Evolutionary conservation across 164 flowering plant species (phyloP), one percentile per base, ranked within the genome.

Genomic region (Vitis vinifera): DNA sequence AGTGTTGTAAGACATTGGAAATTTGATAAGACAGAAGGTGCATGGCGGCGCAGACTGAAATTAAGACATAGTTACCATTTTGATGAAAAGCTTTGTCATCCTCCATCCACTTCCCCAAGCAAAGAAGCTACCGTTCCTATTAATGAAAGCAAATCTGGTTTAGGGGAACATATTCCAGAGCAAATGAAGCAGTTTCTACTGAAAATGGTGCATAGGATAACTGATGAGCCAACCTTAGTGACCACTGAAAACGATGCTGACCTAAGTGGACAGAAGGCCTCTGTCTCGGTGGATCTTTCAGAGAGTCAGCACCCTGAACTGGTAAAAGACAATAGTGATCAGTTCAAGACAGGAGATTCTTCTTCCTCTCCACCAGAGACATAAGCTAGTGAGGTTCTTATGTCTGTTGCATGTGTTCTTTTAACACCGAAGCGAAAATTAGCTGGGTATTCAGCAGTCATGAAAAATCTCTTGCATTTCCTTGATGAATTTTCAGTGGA

Each of bases 381-480:
- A 65, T 97, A 93, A 77, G 71, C 75, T 69, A 85, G 86, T 70
- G 97, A 93, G 97, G 97, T 92, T 75, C 89, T 96, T 62, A 55
- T 79, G 71, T 86, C 91, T 51, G 73, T 87, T 70, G 87, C 89
- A 49, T 91, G 99, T 77, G 86, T 96, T 47, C 91, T 96, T 65
- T 94, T 96, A 51, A 85, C 93, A 66, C 92, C 97, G 53, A 96
- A 91, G 81, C 86, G 94, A 79, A 96, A 93, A 81, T 55, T 93
- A 67, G 97, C 91, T 67, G 99, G 99, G 68, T 83, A 75, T 61
- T 77, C 93, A 76, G 97, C 97, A 69, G 85, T 96, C 68, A 87
- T 84, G 89, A 87, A 88, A 72, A 85, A 80, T 75, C 78, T 82
- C 57, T 78, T 96, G 79, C 95, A 92, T 80, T 96, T 93, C 74